Evolutionary conservation across 1,284 basidiomycete genomes (phyloP), one percentile per base, ranked within the genome.

Genomic region (Vanrija sp.): DNA sequence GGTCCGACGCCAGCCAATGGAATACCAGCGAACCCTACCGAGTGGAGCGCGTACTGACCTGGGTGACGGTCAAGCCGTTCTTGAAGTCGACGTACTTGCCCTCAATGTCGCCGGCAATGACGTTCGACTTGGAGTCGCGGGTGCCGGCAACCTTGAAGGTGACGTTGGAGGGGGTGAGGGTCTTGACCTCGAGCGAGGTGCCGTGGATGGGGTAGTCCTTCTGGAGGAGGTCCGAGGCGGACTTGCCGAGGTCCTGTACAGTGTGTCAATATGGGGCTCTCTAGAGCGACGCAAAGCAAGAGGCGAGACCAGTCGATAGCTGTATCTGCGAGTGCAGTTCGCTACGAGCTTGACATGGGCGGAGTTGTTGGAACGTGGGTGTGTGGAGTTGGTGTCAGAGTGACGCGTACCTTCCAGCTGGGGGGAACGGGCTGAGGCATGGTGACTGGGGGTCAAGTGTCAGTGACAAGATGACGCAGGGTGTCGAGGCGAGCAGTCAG

Each of bases 401-500:
- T 43, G 45, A 38, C 7, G 72, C 77, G 43, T 68, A 87, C 90
- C 86, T 91, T 91, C 89, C 90, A 93, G 73, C 88, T 91, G 58
- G 90, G 91, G 78, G 90, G 91, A 70, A 93, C 89, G 62, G 89
- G 89, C 72, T 91, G 89, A 73, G 89, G 88, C 88, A 90, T 90
- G 64, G 58, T 71, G 57, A 58, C 42, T 55, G 23, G 12, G 15
- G 6, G 16, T 8, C 14, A 12, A 34, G 34, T 51, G 51, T 52
- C 25, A 51, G 58, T 42, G 38, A 21, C 16, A 39, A 23, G 34
- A 34, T 34, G 34, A 34, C 34, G 34, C 14, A 34, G 34, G 14
- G 28, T 6, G 28, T 8, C 7, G 28, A 28, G 28, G 5, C 21
- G 28, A 28, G 28, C 28, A 28, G 28, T 28, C 28, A 3, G 7